Percentiles rank a stretch among this genome's conserved stretches.
Evolutionary conservation across 2,329 filamentous ascomycete genomes (phyloP).

Genomic region (Colletotrichum orchidophilum): DNA sequence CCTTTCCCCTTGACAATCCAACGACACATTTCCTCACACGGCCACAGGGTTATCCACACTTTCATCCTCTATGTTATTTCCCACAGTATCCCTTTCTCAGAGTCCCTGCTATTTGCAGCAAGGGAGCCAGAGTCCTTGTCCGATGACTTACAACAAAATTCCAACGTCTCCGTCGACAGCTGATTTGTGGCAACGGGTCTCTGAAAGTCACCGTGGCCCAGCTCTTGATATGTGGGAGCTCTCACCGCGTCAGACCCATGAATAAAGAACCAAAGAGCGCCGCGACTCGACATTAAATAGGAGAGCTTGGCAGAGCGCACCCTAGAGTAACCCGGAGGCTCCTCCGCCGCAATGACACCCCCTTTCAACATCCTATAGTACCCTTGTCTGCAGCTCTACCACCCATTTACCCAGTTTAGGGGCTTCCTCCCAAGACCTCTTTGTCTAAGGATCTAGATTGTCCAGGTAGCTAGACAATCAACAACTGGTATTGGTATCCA

Average conservation of each 20-base stretch:
- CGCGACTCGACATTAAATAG: background rate
- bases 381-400: background rate
- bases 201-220: background rate
- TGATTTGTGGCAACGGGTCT: background rate
- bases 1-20: background rate
- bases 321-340: slow-evolving; percentile 24
- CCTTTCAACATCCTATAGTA: background rate
- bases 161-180: too few species aligned
- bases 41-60: background rate
- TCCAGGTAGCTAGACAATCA: background rate
- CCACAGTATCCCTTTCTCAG: background rate
- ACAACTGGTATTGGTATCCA: background rate
- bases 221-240: background rate
- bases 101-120: background rate
- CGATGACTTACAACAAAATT: background rate
- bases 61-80: background rate
- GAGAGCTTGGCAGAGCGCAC: slow-evolving; percentile 16
- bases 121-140: too few species aligned
- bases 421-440: background rate
- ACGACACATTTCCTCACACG: background rate
- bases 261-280: slow-evolving; percentile 3
- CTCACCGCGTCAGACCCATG: background rate
- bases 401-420: background rate
- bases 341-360: slow-evolving; percentile 1
- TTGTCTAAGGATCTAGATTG: background rate